A percentile compares a stretch with the other conserved stretches of the same genome.
phyloP scores from a whole-genome alignment of 306 rosid species.

The Dalbergia oliveri region DNA sequence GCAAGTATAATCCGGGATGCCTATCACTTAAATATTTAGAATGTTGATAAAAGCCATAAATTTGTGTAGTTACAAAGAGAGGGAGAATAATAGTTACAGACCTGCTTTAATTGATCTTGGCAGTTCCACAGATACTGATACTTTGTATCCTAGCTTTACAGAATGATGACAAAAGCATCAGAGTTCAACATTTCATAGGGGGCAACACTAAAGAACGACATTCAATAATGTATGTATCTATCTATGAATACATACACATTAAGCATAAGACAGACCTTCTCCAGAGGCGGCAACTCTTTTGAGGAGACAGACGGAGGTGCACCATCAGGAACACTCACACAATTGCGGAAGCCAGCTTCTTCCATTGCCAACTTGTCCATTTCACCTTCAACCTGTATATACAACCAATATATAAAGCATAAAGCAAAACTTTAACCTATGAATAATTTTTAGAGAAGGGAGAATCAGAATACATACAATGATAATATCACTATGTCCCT shows the following conservation, averaged over 20 bases:
- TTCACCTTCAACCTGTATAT: slow-evolving; percentile 91
- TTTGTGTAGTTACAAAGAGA: slow-evolving; percentile 33
- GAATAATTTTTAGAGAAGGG: slow-evolving; percentile 11
- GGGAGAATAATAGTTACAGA: slow-evolving; percentile 44
- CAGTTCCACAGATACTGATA: slow-evolving; percentile 97
- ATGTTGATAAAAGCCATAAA: slow-evolving; percentile 21
- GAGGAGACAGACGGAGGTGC: slow-evolving; percentile 81
- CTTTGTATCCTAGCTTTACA: slow-evolving; percentile 92
- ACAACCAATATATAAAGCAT: slow-evolving; percentile 37
- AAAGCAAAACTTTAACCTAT: slow-evolving; percentile 18
- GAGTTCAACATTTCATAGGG: slow-evolving; percentile 42
- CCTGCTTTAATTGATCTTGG: slow-evolving; percentile 79
- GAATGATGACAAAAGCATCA: slow-evolving; percentile 66
- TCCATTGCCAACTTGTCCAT: slow-evolving; percentile 98
- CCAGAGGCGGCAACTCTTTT: slow-evolving; percentile 73
- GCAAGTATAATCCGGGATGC: slow-evolving; percentile 92
- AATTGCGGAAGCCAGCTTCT: slow-evolving; percentile 93
- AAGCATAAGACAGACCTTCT: slow-evolving; percentile 66
- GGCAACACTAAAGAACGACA: slow-evolving; percentile 15
- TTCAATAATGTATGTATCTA: background rate
- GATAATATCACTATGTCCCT: slow-evolving; percentile 76
- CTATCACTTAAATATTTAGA: slow-evolving; percentile 54
- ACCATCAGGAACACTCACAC: slow-evolving; percentile 98
- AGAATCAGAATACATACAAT: slow-evolving; percentile 69
- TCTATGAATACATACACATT: background rate